Evolutionary conservation across 2,329 filamentous ascomycete genomes (phyloP), one percentile per base, ranked within the genome.

Genomic region (Cladosporium oxysporum): DNA sequence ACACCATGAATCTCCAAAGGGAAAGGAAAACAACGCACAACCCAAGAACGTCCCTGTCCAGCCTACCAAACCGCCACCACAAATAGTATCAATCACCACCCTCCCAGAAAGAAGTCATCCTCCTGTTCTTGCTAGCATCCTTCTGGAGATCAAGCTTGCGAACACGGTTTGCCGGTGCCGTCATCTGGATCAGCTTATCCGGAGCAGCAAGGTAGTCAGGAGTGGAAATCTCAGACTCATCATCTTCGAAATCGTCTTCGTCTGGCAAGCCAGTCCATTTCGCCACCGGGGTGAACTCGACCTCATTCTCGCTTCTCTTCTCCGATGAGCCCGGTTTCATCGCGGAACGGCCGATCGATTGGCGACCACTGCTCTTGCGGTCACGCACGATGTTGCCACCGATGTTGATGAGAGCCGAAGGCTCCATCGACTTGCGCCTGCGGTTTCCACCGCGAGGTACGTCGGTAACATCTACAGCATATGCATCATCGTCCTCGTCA

Each of bases 401-500:
- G 16, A 76, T 57, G 58, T 76, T 73, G 28, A 73, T 55, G 26
- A 77, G 67, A 18, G 71, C 68, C 47, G 70, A 68, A 18, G 76
- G 76, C 69, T 78, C 76, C 75, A 78, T 77, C 16, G 71, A 74
- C 72, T 78, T 78, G 52, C 75, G 71, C 29, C 75, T 68, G 29
- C 76, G 71, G 60, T 71, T 70, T 26, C 72, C 71, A n/a, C 72
- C 72, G 3, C 71, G 70, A 12, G 73, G 72, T 8, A 74, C 68
- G 26, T 76, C 76, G 29, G 73, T 70, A 4, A 76, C 50, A 50
- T 78, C 76, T 2, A 78, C 75, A 2, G 67, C 71, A 64, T 77
- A 78, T 3, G 69, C 71, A 35, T 77, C 75, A 52, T 73, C 70
- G 16, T 65, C 33, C 66, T 78, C 76, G 26, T 73, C 69, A 57